Evolutionary conservation across 768 basidiomycete genomes (phyloP).

Genomic region (Auriscalpium microsporum): DNA sequence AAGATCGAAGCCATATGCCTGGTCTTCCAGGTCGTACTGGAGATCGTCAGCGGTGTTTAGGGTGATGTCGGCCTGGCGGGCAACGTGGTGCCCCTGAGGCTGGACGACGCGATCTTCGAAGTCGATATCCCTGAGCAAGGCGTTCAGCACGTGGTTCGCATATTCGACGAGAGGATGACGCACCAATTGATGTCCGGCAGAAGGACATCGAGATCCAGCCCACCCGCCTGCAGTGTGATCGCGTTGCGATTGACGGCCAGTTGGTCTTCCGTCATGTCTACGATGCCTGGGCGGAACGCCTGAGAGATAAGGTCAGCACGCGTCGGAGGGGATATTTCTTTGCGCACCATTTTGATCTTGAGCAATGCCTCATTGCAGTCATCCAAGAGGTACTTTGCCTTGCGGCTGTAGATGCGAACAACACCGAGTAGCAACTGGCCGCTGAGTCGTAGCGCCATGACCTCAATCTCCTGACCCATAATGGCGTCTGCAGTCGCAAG

Average conservation of each 20-base stretch:
- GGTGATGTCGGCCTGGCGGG: constrained; percentile 82
- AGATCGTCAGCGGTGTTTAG: constrained; percentile 72
- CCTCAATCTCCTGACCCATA: constrained; percentile 84
- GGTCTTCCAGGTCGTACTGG: constrained; percentile 51
- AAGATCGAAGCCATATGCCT: constrained; percentile 63
- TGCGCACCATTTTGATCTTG: constrained; percentile 84
- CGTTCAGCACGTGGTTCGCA: constrained; percentile 4
- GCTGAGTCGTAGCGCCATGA: constrained; percentile 93
- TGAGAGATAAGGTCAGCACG: constrained; percentile 21
- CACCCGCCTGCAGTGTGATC: constrained; percentile 76
- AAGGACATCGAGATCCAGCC: constrained; percentile 72
- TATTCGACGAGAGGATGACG: not conserved
- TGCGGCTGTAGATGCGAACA: constrained; percentile 93
- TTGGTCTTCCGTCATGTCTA: constrained; percentile 95
- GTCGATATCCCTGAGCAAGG: constrained; percentile 58
- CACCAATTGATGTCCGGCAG: constrained; percentile 79
- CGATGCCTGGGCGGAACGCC: constrained; percentile 92
- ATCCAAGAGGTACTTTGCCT: constrained; percentile 95
- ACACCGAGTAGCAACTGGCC: constrained; percentile 95
- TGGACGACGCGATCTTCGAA: constrained; percentile 62
- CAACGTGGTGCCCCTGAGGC: constrained; percentile 71
- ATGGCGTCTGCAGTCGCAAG: constrained; percentile 58
- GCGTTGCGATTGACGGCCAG: constrained; percentile 78
- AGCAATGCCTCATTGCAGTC: constrained; percentile 95
- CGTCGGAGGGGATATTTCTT: not conserved